phyloP scores from a whole-genome alignment of 768 basidiomycete genomes.

The Leucocoprinus leucothites region DNA sequence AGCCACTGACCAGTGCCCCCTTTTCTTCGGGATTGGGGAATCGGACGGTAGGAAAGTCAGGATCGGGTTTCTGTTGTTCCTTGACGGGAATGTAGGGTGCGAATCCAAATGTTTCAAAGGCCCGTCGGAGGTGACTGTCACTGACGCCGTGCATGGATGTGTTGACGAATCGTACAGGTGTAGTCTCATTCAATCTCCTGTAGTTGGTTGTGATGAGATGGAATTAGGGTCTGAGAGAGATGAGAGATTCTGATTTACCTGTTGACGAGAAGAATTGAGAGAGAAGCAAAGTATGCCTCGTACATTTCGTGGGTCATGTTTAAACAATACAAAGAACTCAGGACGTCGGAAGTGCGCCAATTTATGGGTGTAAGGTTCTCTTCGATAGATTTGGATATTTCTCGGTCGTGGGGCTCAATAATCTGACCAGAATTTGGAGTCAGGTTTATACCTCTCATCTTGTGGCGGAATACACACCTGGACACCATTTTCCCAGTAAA shows the following conservation, averaged over 20 bases:
- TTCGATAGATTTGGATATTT: conserved; percentile 67
- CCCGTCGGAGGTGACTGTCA: conserved; percentile 54
- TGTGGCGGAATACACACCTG: conserved; percentile 44
- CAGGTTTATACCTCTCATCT: background rate
- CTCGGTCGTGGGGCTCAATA: conserved; percentile 77
- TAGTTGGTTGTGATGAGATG: background rate
- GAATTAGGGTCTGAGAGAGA: background rate
- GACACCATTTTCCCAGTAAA: conserved; percentile 88
- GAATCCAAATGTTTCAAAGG: conserved; percentile 61
- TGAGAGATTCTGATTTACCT: conserved; percentile 14
- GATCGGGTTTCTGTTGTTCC: conserved; percentile 72
- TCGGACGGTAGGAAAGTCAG: conserved; percentile 79
- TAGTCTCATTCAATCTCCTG: conserved; percentile 34
- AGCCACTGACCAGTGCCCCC: conserved; percentile 41
- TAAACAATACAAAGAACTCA: conserved; percentile 41
- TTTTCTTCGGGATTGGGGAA: conserved; percentile 93
- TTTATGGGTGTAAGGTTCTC: conserved; percentile 53
- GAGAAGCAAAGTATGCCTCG: conserved; percentile 51
- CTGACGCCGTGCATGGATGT: conserved; percentile 93
- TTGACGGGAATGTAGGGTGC: conserved; percentile 54
- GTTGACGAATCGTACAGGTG: conserved; percentile 65
- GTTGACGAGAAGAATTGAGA: conserved; percentile 26
- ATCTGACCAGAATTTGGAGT: conserved; percentile 46
- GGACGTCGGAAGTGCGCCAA: conserved; percentile 35
- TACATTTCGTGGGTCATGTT: conserved; percentile 61